A percentile compares a stretch with the other conserved stretches of the same genome.
These are phyloP conservation scores for Scenedesmus sp. DNA, from an alignment of 163 green algal species.

Conservation along the genomic window DNA sequence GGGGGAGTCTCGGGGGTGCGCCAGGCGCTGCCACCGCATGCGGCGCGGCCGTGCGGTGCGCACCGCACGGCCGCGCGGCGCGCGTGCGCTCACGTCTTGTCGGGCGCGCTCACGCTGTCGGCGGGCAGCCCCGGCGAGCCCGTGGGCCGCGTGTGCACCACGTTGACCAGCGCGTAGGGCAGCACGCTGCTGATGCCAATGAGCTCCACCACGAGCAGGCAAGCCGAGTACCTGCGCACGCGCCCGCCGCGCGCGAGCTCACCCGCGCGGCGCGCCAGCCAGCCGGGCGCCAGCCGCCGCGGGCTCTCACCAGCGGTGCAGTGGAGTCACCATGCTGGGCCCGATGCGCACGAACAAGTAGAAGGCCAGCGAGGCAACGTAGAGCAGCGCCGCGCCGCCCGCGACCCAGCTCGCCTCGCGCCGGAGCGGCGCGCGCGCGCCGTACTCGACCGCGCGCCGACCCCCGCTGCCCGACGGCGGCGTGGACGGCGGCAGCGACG, in stretches of 20 bases:
- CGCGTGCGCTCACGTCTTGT: constrained; percentile 26
- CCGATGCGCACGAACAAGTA: constrained; percentile 43
- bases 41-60: neutral
- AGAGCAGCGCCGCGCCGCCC: neutral
- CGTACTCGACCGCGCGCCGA: neutral
- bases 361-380: constrained; percentile 2
- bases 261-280: no score
- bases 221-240: constrained; percentile 19
- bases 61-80: neutral
- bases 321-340: constrained; percentile 38
- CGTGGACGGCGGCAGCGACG: neutral
- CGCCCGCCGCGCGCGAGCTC: no score
- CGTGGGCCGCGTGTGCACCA: constrained; percentile 35
- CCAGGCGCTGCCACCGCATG: no score
- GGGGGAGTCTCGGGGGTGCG: no score
- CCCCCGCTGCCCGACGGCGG: neutral
- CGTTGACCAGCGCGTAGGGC: constrained; percentile 39
- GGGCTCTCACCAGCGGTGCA: no score
- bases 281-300: no score
- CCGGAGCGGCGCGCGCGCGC: constrained; percentile 24
- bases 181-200: constrained; percentile 34
- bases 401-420: constrained; percentile 44
- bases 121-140: constrained; percentile 18
- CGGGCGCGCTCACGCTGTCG: constrained; percentile 18
- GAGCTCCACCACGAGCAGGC: constrained; percentile 32